These are phyloP conservation scores for Magnusiomyces magnusii DNA, from an alignment of 1,139 yeast species.

Conservation along the genomic window DNA sequence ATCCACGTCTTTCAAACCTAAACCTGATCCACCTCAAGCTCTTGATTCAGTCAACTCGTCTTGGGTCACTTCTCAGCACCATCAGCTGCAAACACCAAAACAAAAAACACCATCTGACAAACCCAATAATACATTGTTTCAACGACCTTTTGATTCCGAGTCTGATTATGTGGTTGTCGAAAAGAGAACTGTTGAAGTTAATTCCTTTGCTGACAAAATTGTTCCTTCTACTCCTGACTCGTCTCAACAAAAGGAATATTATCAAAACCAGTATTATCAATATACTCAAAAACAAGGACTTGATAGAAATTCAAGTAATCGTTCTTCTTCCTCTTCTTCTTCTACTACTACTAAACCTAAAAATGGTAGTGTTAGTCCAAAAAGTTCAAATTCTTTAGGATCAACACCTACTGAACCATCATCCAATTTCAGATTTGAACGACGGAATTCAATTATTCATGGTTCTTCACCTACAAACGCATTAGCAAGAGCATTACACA, in stretches of 20 bases:
- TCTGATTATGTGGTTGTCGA: conserved; percentile 92
- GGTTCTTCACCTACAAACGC: conserved; percentile 80
- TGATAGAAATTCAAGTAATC: not conserved
- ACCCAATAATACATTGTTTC: not conserved
- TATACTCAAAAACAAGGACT: not conserved
- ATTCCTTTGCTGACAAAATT: conserved; percentile 88
- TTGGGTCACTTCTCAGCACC: too few species aligned
- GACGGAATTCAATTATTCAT: conserved; percentile 35
- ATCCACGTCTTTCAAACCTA: too few species aligned
- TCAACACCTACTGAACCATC: conserved; percentile 4
- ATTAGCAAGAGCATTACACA: conserved; percentile 73
- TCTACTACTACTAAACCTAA: not conserved
- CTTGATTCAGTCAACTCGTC: too few species aligned
- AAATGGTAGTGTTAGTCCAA: conserved; percentile 1
- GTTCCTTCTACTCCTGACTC: conserved; percentile 29
- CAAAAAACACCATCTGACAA: not conserved
- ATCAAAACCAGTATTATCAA: conserved; percentile 3
- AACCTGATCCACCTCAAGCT: too few species aligned
- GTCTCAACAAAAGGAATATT: conserved; percentile 8
- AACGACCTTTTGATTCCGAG: conserved; percentile 41
- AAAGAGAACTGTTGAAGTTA: conserved; percentile 88
- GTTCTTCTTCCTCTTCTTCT: not conserved
- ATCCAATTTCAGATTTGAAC: conserved; percentile 7
- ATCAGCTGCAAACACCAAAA: not conserved
- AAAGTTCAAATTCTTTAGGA: conserved; percentile 2